Conservation (phyloP, 2,329 filamentous ascomycete species). For the Phoma herbarum region DNA sequence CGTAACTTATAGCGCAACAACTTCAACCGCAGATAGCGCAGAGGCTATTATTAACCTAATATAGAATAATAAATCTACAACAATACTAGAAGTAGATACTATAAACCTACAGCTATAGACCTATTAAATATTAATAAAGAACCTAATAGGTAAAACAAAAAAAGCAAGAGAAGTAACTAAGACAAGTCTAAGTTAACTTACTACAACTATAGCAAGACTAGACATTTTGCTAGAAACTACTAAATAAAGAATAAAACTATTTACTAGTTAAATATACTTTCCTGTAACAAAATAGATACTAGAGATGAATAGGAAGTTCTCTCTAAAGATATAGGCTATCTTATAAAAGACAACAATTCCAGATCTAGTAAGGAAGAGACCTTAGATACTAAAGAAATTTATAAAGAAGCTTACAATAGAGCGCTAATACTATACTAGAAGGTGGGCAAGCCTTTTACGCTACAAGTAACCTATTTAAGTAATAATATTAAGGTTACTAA, state of each 20-base stretch:
- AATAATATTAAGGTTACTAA: too few species aligned
- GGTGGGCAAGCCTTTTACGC: too few species aligned
- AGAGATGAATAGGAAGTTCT: not conserved
- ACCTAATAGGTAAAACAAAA: not conserved
- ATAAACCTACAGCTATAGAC: not conserved
- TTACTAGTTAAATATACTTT: not conserved
- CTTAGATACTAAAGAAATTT: too few species aligned
- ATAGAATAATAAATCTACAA: not conserved
- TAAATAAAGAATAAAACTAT: not conserved
- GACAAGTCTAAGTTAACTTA: not conserved
- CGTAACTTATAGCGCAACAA: not conserved
- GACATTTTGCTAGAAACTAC: not conserved
- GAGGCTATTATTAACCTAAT: not conserved
- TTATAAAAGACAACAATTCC: not conserved
- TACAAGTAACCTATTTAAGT: too few species aligned
- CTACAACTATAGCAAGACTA: not conserved
- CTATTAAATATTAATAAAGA: not conserved
- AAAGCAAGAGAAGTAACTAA: not conserved
- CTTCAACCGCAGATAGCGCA: not conserved
- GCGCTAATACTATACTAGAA: too few species aligned
- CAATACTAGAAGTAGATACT: not conserved
- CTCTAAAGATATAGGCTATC: not conserved
- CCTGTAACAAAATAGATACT: not conserved
- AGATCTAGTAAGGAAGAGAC: too few species aligned
- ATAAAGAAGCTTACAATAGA: too few species aligned